Evolutionary conservation across 495 filamentous ascomycete genomes (phyloP).

Genomic region (Ramalina intermedia): DNA sequence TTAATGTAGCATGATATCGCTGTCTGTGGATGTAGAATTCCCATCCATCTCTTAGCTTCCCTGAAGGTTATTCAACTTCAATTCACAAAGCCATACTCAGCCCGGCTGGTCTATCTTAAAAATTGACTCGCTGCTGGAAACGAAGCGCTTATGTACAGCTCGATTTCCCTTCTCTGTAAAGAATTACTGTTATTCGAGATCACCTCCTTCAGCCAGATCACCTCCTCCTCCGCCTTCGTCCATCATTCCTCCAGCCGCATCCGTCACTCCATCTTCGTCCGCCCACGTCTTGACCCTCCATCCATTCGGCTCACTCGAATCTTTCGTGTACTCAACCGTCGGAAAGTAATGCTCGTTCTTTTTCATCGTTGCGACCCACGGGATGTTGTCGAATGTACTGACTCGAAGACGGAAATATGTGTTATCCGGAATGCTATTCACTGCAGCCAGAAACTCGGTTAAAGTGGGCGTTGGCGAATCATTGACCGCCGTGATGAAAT

Average conservation of each 20-base stretch:
- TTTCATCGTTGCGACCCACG: constrained; percentile 98
- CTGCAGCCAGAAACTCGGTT: constrained; percentile 60
- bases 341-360: constrained; percentile 99
- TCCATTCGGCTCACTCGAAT: constrained; percentile 31
- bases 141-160: no score
- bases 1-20: no score
- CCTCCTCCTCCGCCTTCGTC: constrained; percentile 11
- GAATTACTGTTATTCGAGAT: neutral
- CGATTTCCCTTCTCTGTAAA: neutral
- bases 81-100: no score
- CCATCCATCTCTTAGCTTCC: no score
- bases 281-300: constrained; percentile 16
- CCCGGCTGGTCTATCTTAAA: no score
- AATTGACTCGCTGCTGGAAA: no score
- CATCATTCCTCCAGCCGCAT: constrained; percentile 9
- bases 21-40: no score
- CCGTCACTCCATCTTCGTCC: constrained; percentile 11
- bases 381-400: constrained; percentile 94
- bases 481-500: constrained; percentile 95
- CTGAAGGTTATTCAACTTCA: no score
- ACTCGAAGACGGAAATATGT: constrained; percentile 91
- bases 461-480: constrained; percentile 69
- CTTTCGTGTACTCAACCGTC: constrained; percentile 75
- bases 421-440: constrained; percentile 82
- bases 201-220: constrained; percentile 5